These are phyloP conservation scores for Zizania latifolia DNA, from an alignment of 176 grass and related monocot species.

Conservation along the genomic window DNA sequence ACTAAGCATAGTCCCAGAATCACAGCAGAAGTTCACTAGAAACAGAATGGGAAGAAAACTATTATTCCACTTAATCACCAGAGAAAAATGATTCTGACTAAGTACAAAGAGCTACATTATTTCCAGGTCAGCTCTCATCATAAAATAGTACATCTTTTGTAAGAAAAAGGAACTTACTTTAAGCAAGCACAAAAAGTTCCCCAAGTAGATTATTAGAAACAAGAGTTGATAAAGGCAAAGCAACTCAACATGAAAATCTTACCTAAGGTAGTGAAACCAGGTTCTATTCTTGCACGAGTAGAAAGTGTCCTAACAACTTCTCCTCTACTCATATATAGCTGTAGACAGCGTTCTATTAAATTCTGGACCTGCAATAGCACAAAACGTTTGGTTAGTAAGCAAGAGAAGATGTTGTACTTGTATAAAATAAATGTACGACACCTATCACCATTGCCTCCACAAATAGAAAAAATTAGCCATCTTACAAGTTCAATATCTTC, in stretches of 20 bases:
- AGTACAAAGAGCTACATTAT: not conserved
- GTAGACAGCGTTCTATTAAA: slow-evolving; percentile 78
- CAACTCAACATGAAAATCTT: slow-evolving; percentile 11
- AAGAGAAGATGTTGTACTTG: not conserved
- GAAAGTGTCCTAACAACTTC: slow-evolving; percentile 78
- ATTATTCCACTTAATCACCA: not conserved
- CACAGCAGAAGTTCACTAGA: not conserved
- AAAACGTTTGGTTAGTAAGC: not conserved
- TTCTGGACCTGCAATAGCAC: slow-evolving; percentile 60
- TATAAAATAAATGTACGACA: not conserved
- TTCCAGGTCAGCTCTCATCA: not conserved
- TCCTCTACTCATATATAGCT: slow-evolving; percentile 78
- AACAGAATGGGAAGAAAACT: not conserved
- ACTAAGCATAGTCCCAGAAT: not conserved
- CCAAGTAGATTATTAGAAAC: not conserved
- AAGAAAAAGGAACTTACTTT: not conserved
- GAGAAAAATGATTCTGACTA: not conserved
- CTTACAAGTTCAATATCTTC: slow-evolving; percentile 87
- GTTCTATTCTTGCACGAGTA: slow-evolving; percentile 74
- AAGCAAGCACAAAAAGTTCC: not conserved
- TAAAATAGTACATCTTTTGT: not conserved
- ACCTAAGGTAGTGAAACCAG: slow-evolving; percentile 83
- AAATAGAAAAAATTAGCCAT: not conserved
- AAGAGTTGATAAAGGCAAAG: not conserved
- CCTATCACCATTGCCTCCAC: not conserved